Base-by-base conservation (phyloP, 225 moss, liverwort and hornwort species). In the Sphagnum contortum region DNA sequence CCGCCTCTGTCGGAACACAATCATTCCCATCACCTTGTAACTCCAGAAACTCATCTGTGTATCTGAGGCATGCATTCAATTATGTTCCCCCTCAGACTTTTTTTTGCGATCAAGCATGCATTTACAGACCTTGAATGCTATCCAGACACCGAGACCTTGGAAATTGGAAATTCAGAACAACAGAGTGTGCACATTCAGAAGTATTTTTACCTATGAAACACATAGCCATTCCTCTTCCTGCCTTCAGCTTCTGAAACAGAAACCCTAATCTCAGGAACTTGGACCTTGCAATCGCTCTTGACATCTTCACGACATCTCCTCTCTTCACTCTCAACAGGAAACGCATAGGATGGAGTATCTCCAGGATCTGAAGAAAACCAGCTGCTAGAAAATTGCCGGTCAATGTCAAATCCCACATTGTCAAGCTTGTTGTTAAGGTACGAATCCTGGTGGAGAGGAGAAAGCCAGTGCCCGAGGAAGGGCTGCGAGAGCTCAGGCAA, bases 401-500 rank as follows among this genome's bases (percentile, higher is more conserved):
- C 67, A 3, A 80, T 68, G 9, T 60, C 51, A 45, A 57, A 59
- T 58, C 66, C 52, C 7, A 52, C 68, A 52, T 57, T 65, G 47
- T 67, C 70, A 7, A 49, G 48, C 7, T 64, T 53, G 48, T 66
- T 56, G 9, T 57, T 66, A 50, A 75, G 62, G 49, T 69, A 72
- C 56, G 69, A 57, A 44, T 58, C 44, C 5, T 61, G 62, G 14
- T 79, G 65, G 61, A 71, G 68, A 3, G 83, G 73, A 11, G 86
- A 73, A 2, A 91, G 74, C 83, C 88, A 91, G 63, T 88, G 86
- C 46, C 88, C 91, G 44, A 80, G 66, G 66, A 74, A 79, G 2
- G 88, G 80, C 57, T 81, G 74, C 45, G 88, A 77, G 45, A 91
- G 83, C 54, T 91, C 85, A 3, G 90, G 81, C 57, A 91, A 77